Evolutionary conservation across 2,329 filamentous ascomycete species (phyloP), one percentile per base, ranked within the genome.

Genomic region (Neopestalotiopsis sp.): DNA sequence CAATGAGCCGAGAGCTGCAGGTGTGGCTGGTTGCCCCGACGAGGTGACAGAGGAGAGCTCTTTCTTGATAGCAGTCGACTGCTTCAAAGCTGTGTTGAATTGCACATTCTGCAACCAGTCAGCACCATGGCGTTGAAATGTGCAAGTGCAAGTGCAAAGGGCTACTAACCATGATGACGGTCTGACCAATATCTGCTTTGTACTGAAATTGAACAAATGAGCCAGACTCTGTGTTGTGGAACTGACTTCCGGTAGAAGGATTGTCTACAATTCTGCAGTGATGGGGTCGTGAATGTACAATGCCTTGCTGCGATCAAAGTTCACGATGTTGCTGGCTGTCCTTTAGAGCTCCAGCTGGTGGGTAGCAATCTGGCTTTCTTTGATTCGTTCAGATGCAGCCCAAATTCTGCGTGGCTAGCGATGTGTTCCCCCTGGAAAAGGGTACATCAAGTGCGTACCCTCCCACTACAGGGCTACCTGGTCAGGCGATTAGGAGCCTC

Each of bases 81-180:
- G 94, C 82, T 95, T 94, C 66, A 96, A 87, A 67, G 94, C 94
- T 65, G 92, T 92, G 81, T 97, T 97, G 86, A 96, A 97, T 71
- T 94, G 87, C 14, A 92, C 91, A 79, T 95, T 95, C 93, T 59
- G 34, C 28, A 28, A 38, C 24, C 20, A 28, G 30, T 66, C 32
- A 57, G 64, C 42, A n/a, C 3, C 14, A 1, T 28, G 24, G 24
- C 24, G 7, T 17, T 28, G 9, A 17, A 7, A 28, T 5, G 5
- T 10, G 28, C 38, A n/a, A 5, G 7, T 34, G 38, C n/a, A 28
- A 7, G 13, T 45, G 3, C 6, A 12, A 14, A 28, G n/a, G 59
- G 4, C 12, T 32, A 34, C 42, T 49, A n/a, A 66, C 63, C 63
- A 66, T 66, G 45, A 49, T 65, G 38, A 9, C 10, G 34, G 34